phyloP scores from a whole-genome alignment of 345 rosid species.

The Hibiscus mutabilis region DNA sequence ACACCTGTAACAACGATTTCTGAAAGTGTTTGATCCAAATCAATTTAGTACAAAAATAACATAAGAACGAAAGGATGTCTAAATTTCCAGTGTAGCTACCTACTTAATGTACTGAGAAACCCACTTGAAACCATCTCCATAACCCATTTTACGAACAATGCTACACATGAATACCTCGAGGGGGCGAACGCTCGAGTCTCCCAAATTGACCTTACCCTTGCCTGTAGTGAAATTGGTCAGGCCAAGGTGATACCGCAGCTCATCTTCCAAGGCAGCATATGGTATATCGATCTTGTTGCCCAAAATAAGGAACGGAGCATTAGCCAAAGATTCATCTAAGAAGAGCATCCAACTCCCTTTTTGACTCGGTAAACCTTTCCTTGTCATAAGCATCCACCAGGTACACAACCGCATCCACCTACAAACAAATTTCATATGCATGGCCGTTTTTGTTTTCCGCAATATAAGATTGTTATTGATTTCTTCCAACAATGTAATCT shows the following conservation, averaged over 20 bases:
- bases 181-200: constrained; percentile 48
- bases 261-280: constrained; percentile 67
- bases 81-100: constrained; percentile 9
- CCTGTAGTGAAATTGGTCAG: constrained; percentile 69
- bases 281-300: constrained; percentile 74
- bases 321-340: constrained; percentile 49
- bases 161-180: constrained; percentile 76
- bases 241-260: constrained; percentile 56
- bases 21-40: constrained; percentile 8
- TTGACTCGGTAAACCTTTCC: constrained; percentile 58
- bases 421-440: neutral
- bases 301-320: constrained; percentile 55
- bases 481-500: neutral
- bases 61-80: constrained; percentile 5
- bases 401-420: constrained; percentile 78
- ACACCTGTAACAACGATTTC: constrained; percentile 1
- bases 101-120: constrained; percentile 66
- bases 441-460: neutral
- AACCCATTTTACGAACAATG: constrained; percentile 74
- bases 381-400: constrained; percentile 66
- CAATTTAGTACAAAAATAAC: constrained; percentile 20
- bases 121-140: constrained; percentile 76
- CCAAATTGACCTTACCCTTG: constrained; percentile 51
- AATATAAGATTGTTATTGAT: neutral
- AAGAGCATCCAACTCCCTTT: constrained; percentile 61